Evolutionary conservation across 345 rosid genomes (phyloP).

Genomic region (Rhodamnia argentea): DNA sequence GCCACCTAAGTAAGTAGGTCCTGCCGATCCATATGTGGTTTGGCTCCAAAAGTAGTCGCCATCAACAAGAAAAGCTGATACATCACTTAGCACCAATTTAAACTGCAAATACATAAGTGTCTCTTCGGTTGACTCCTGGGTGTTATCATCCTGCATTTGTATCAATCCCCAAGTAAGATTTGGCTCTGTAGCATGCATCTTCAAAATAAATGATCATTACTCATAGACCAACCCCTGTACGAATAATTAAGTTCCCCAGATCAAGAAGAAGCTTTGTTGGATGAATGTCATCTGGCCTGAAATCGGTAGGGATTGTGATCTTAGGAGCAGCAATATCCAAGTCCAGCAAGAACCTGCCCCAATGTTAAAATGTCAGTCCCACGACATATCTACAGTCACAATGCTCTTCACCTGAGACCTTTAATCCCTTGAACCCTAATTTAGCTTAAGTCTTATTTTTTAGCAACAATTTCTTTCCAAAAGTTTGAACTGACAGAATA

Average conservation of each 20-base stretch:
- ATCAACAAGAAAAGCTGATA: conserved; percentile 89
- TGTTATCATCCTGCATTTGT: conserved; percentile 61
- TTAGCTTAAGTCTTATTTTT: not conserved
- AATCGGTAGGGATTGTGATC: conserved; percentile 92
- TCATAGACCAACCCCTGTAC: conserved; percentile 55
- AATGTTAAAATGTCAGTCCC: conserved; percentile 5
- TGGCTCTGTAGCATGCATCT: not conserved
- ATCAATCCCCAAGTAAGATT: not conserved
- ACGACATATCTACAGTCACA: not conserved
- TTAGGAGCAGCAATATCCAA: conserved; percentile 98
- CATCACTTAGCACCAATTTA: conserved; percentile 88
- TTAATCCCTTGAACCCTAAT: not conserved
- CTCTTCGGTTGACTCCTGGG: conserved; percentile 39
- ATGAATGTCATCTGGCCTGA: conserved; percentile 55
- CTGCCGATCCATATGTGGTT: conserved; percentile 18
- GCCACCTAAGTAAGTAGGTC: conserved; percentile 14
- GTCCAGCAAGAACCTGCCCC: conserved; percentile 79
- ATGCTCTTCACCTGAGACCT: not conserved
- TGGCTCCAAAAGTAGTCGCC: conserved; percentile 82
- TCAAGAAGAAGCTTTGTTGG: conserved; percentile 90
- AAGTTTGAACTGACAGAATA: not conserved
- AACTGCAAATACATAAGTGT: conserved; percentile 74
- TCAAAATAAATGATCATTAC: not conserved
- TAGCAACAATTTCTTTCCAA: not conserved
- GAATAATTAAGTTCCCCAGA: conserved; percentile 87